Evolutionary conservation across 805 yeast species (phyloP), one percentile per base, ranked within the genome.

Genomic region (Maudiozyma pseudohumilis): DNA sequence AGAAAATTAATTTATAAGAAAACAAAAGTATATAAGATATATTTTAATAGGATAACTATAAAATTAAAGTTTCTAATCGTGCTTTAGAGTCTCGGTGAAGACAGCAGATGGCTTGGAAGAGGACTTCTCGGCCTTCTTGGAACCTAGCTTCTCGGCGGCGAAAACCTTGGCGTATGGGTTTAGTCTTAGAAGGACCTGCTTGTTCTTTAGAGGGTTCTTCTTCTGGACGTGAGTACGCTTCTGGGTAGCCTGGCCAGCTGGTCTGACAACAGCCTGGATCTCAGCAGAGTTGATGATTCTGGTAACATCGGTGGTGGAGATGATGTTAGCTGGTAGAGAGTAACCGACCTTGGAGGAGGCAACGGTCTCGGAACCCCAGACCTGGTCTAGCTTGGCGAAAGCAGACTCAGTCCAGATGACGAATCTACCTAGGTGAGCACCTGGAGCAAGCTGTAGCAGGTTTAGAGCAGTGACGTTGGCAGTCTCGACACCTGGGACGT

Each of bases 161-260:
- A 79, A 89, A 60, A 89, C 94, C 82, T 85, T 86, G 61, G 98
- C 97, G 80, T 92, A 92, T 57, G 99, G 99, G 95, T 92, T 92
- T 70, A 92, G 82, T 78, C 96, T 86, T 70, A 87, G 80, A 68
- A 87, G 72, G 63, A 88, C 89, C 75, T 86, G 95, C 80, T 86
- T 88, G 96, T 92, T 92, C 92, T 86, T 89, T 68, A 87, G 81
- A 71, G 96, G 94, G 88, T 85, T 89, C 89, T 87, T 88, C 96
- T 92, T 92, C 71, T 80, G 79, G 67, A 85, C 94, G 78, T 83
- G 86, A 54, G 86, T 68, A 70, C 94, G 83, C 88, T 88, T 86
- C 70, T 84, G 88, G 65, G 80, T 72, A 61, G 92, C 72, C 70
- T 82, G 92, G 62, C 95, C 95, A 66, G 96, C 94, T 65, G 95